Evolutionary conservation across 495 filamentous ascomycete species (phyloP), one percentile per base, ranked within the genome.

Genomic region (Xylaria grammica): DNA sequence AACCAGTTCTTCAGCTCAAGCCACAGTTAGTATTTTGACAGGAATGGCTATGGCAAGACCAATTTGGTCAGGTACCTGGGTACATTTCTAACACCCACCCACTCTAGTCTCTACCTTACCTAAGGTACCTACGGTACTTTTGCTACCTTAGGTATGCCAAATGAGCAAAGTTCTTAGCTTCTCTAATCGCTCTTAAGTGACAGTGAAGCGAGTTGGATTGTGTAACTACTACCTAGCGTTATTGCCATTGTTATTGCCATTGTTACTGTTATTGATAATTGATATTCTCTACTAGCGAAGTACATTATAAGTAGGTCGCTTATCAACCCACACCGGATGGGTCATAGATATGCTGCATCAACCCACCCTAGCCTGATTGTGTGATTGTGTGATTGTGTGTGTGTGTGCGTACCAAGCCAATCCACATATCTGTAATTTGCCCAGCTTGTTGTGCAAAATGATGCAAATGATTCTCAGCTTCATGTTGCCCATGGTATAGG

Each of bases 281-380:
- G 48, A 50, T 29, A 7, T 30, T 51, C n/a, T n/a, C n/a, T n/a
- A n/a, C n/a, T n/a, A n/a, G n/a, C n/a, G n/a, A n/a, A n/a, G n/a
- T n/a, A 36, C 34, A 36, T 36, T 6, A 19, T 22, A 48, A 5
- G 45, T 48, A 24, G 52, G 52, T 40, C 10, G 34, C 22, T 53
- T 26, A 34, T 53, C 27, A 32, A 53, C 4, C 50, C 50, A 53
- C 50, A 15, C 19, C 38, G 34, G 60, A 62, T 62, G 38, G 49
- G 22, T 26, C 59, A 44, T 24, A 19, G n/a, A 62, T 53, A 27
- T 54, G 49, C 49, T 19, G 60, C 60, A 30, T 46, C 50, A 32
- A 54, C 26, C 59, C 48, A 52, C 34, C 49, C 60, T 62, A 24
- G 60, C 45, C 60, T 53, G 50, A 62, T 52, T 52, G 22, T 40